These are phyloP conservation scores for Chrysanthemum seticuspe DNA, from an alignment of 129 eudicot species.

Conservation along the genomic window DNA sequence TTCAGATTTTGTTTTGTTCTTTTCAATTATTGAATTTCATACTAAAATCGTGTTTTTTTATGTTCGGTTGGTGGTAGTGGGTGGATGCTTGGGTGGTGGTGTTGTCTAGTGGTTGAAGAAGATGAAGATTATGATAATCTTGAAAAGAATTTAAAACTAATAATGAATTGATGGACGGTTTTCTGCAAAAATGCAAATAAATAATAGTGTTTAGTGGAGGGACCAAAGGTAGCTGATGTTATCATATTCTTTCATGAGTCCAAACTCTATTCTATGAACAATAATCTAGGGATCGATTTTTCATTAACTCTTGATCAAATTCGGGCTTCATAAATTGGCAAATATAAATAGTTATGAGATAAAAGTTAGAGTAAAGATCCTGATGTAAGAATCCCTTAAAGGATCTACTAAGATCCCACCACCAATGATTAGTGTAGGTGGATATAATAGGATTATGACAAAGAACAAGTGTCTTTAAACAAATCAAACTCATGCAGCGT, in stretches of 20 bases:
- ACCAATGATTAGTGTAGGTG: conserved; percentile 19
- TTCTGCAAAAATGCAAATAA: conserved; percentile 4
- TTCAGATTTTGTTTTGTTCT: neutral
- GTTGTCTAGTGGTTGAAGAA: conserved; percentile 26
- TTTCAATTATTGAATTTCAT: neutral
- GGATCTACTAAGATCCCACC: conserved; percentile 21
- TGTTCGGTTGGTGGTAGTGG: conserved; percentile 30
- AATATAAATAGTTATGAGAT: neutral
- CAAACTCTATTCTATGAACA: too few species aligned
- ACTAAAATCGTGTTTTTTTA: neutral
- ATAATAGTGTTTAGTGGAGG: conserved; percentile 2
- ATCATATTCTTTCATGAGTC: neutral
- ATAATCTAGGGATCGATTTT: too few species aligned
- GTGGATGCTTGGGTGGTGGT: conserved; percentile 13
- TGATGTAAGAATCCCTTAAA: conserved; percentile 2
- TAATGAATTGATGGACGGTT: neutral
- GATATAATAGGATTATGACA: conserved; percentile 17
- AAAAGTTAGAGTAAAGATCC: conserved; percentile 4
- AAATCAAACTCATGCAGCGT: conserved; percentile 17
- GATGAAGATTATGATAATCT: conserved; percentile 22
- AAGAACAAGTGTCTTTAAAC: conserved; percentile 28
- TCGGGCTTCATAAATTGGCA: neutral
- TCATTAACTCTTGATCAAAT: neutral
- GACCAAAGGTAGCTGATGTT: conserved; percentile 10
- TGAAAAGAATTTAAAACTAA: conserved; percentile 12